Conservation (phyloP, 2,329 filamentous ascomycete species). For the Trichoderma aggressivum region DNA sequence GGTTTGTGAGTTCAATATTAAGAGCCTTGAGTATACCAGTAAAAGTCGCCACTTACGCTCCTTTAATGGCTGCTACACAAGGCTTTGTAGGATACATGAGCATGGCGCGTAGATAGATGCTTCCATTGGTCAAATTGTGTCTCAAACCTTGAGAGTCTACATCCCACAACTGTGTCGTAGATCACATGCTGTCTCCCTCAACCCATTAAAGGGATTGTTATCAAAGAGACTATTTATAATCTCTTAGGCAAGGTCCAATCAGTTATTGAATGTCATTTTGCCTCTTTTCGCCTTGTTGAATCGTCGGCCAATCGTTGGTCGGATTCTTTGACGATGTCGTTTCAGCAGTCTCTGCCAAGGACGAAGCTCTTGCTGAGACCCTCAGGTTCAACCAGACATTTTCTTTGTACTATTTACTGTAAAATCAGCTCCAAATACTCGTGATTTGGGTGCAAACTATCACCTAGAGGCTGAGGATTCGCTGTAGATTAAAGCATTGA, state of each 20-base stretch:
- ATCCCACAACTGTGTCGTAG: background rate
- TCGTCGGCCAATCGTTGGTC: background rate
- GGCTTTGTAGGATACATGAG: background rate
- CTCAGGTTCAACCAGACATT: background rate
- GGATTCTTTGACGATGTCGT: background rate
- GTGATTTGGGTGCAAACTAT: too few species aligned
- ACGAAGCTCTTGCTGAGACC: background rate
- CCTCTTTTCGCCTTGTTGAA: background rate
- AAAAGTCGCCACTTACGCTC: background rate
- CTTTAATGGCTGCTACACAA: background rate
- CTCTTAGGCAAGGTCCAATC: background rate
- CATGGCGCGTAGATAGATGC: background rate
- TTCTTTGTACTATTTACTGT: background rate
- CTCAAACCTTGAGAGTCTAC: background rate
- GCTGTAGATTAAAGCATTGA: background rate
- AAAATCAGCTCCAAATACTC: too few species aligned
- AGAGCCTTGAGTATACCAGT: background rate
- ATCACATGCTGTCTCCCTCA: background rate
- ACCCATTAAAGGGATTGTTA: background rate
- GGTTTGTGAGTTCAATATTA: background rate
- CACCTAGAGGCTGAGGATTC: too few species aligned
- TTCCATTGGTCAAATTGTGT: background rate
- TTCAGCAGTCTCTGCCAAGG: background rate
- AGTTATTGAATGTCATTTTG: background rate
- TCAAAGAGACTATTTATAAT: background rate